Evolutionary conservation across 129 eudicot species (phyloP), one percentile per base, ranked within the genome.

Genomic region (Chrysanthemum makinoi): DNA sequence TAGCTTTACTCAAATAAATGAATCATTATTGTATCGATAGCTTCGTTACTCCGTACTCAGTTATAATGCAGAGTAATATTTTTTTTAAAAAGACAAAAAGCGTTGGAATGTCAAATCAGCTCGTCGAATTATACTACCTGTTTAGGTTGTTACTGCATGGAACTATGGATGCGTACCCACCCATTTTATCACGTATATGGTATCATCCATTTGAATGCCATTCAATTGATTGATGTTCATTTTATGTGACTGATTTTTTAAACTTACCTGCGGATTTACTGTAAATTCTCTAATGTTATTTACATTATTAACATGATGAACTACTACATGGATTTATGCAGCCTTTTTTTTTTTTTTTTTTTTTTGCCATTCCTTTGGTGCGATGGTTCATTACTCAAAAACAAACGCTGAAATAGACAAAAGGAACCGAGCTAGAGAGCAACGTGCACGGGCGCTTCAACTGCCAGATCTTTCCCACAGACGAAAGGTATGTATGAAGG

Each of bases 321-420:
- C 33, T 66, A 74, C 78, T 70, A 35, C 43, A 24, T 96, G 90
- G 99, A 80, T 95, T 39, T 95, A 95, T 76, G 99, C 97, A 22
- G 97, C 87, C n/a, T n/a, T n/a, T n/a, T n/a, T n/a, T n/a, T n/a
- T n/a, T n/a, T n/a, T n/a, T n/a, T n/a, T n/a, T 96, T 16, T 90
- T 95, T 83, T 95, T 95, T 73, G 94, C 96, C 44, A 95, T 95
- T 73, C 99, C 97, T 62, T 79, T 90, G 82, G 85, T 95, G 19
- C 94, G 99, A 18, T 95, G 94, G 97, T 83, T 84, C 74, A 64
- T 87, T 90, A n/a, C n/a, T n/a, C n/a, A n/a, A n/a, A n/a, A n/a
- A n/a, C n/a, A n/a, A n/a, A n/a, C n/a, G n/a, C n/a, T n/a, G n/a
- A n/a, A n/a, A n/a, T n/a, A 44, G 89, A 77, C 18, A 82, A 83